Conservation (phyloP, 352 stramenopile species). For the Phytophthora cryptogea region DNA sequence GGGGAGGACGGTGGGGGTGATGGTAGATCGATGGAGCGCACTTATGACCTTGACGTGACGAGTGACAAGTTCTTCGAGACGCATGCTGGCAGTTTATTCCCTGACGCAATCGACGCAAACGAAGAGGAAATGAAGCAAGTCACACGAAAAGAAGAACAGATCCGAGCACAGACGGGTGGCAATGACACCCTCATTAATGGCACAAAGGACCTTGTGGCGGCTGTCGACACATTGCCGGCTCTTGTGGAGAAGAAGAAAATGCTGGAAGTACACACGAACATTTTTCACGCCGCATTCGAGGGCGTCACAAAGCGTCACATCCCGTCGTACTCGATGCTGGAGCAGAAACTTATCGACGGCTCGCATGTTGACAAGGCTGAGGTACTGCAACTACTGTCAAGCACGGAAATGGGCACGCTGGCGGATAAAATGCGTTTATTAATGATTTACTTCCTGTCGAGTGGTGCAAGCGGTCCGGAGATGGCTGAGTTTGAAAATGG, state of each 20-base stretch:
- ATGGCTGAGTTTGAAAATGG: slow-evolving; percentile 78
- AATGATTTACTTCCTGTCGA: slow-evolving; percentile 90
- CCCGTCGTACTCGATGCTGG: slow-evolving; percentile 82
- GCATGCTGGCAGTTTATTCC: slow-evolving; percentile 79
- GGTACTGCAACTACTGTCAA: slow-evolving; percentile 70
- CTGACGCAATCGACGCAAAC: slow-evolving; percentile 85
- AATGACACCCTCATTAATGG: slow-evolving; percentile 69
- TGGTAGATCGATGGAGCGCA: slow-evolving; percentile 55
- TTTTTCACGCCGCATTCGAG: slow-evolving; percentile 87
- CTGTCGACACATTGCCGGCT: slow-evolving; percentile 81
- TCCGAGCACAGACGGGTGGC: slow-evolving; percentile 74
- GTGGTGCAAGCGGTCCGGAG: slow-evolving; percentile 62
- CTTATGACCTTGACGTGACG: slow-evolving; percentile 83
- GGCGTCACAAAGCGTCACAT: slow-evolving; percentile 79
- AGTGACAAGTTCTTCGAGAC: slow-evolving; percentile 83
- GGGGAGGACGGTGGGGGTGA: slow-evolving; percentile 40
- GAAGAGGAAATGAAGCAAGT: slow-evolving; percentile 90
- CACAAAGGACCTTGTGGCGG: slow-evolving; percentile 82
- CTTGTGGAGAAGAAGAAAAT: slow-evolving; percentile 91
- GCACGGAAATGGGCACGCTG: slow-evolving; percentile 63
- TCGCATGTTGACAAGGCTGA: slow-evolving; percentile 73
- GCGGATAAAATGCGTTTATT: slow-evolving; percentile 85
- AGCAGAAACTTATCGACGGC: slow-evolving; percentile 87
- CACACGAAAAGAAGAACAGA: slow-evolving; percentile 85
- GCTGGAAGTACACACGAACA: slow-evolving; percentile 89